phyloP scores from a whole-genome alignment of 2,329 filamentous ascomycete species.

The Macrophomina phaseolina region DNA sequence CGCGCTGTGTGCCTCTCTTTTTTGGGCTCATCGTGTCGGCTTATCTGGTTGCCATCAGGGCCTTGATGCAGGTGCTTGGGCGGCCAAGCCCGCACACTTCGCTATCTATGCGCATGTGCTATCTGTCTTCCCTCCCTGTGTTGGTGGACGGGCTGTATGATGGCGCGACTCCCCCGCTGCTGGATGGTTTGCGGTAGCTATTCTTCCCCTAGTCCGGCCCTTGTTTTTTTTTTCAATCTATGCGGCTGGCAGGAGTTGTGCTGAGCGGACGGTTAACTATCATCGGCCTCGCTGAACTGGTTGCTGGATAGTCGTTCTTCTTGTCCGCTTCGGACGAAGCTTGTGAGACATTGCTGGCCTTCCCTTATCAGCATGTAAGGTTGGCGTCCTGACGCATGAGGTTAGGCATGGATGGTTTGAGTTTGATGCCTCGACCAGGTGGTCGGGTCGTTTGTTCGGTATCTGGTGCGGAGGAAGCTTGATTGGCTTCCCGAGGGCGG shows the following conservation, averaged over 20 bases:
- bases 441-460: not conserved
- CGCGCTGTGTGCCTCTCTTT: not conserved
- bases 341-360: not conserved
- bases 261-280: too few species aligned
- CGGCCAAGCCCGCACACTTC: not conserved
- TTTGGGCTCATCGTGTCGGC: not conserved
- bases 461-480: not conserved
- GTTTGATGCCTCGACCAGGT: not conserved
- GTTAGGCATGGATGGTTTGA: not conserved
- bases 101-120: not conserved
- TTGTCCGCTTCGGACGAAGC: not conserved
- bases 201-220: too few species aligned
- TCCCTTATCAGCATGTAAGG: not conserved
- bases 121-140: not conserved
- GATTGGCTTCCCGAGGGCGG: not conserved
- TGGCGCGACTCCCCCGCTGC: not conserved
- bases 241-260: too few species aligned
- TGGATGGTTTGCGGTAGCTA: not conserved
- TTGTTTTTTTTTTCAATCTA: too few species aligned
- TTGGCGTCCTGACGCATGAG: not conserved
- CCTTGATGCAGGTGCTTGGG: not conserved
- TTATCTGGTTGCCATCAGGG: not conserved
- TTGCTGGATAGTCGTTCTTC: too few species aligned
- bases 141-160: constrained; percentile 3
- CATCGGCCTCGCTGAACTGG: too few species aligned